Percentiles rank a stretch among this genome's conserved stretches.
Evolutionary conservation across 768 basidiomycete species (phyloP).

Genomic region (Suillus subalutaceus): DNA sequence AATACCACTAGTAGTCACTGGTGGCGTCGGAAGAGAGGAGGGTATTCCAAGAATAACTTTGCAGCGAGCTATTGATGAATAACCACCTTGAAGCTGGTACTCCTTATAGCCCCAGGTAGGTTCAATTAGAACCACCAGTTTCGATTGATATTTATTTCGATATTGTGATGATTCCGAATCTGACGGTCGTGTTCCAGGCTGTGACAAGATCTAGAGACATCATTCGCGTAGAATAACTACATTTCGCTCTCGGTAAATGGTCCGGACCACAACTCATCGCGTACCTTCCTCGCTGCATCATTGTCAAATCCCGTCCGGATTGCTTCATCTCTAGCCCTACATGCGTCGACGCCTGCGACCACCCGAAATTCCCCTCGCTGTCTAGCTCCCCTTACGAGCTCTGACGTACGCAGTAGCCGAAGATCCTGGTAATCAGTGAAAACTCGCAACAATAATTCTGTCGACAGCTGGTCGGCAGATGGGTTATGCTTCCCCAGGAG

Average conservation of each 20-base stretch:
- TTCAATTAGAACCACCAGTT: constrained; percentile 1
- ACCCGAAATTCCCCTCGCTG: constrained; percentile 39
- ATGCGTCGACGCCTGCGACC: constrained; percentile 33
- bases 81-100: neutral
- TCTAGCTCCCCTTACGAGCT: constrained; percentile 39
- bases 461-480: constrained; percentile 24
- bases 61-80: neutral
- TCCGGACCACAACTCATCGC: constrained; percentile 7
- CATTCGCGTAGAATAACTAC: neutral
- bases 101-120: neutral
- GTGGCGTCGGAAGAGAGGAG: neutral
- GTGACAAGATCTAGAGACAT: neutral
- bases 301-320: constrained; percentile 12
- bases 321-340: constrained; percentile 32
- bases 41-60: neutral
- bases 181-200: neutral
- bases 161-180: neutral
- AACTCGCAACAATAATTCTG: constrained; percentile 28
- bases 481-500: constrained; percentile 38
- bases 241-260: constrained; percentile 15
- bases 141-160: neutral
- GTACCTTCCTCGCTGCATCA: constrained; percentile 3
- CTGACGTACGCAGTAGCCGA: constrained; percentile 40
- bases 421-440: constrained; percentile 38
- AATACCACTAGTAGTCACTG: neutral